Evolutionary conservation across 805 yeast species (phyloP), one percentile per base, ranked within the genome.

Genomic region (Saccharomycopsis sp.): DNA sequence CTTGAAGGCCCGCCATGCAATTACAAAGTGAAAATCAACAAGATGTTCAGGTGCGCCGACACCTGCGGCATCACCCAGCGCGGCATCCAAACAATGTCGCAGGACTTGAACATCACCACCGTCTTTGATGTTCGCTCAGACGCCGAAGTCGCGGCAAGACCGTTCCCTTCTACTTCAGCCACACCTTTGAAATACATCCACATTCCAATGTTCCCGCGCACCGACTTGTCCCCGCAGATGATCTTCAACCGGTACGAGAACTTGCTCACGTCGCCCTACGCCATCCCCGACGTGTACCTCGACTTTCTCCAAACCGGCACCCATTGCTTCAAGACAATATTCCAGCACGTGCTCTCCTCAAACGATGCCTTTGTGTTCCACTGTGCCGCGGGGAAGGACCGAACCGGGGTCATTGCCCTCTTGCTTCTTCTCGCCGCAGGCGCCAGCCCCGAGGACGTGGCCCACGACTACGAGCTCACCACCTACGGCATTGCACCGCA

Each of bases 341-440:
- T 83, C 51, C 57, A 61, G 35, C 73, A 65, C 52, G 61, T 85
- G 35, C 63, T 77, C 34, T 69, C 75, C 3, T 57, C 61, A n/a
- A 62, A 60, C 16, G 69, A 73, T 2, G 60, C 13, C 9, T 26
- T 85, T 43, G 58, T 80, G 7, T 73, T 77, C 57, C 89, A 83
- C 54, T 85, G 94, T 59, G 74, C 88, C 3, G 89, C 89, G 1
- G 95, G 95, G 2, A 85, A 84, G 56, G 95, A 85, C 55, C 69
- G 94, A 33, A 84, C 95, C 0, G 95, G 94, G 0, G 66, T 83
- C 10, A 55, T 81, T 48, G 71, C 78, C 2, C 81, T 85, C 76
- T 56, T 85, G 46, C 62, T 84, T 4, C 63, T 84, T 34, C 60
- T 75, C 15, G 55, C 82, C 6, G 60, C 72, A 4, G 88, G 83